A percentile compares a stretch with the other conserved stretches of the same genome.
phyloP scores from a whole-genome alignment of 2,329 filamentous ascomycete genomes.

The Xylariaceae sp. region DNA sequence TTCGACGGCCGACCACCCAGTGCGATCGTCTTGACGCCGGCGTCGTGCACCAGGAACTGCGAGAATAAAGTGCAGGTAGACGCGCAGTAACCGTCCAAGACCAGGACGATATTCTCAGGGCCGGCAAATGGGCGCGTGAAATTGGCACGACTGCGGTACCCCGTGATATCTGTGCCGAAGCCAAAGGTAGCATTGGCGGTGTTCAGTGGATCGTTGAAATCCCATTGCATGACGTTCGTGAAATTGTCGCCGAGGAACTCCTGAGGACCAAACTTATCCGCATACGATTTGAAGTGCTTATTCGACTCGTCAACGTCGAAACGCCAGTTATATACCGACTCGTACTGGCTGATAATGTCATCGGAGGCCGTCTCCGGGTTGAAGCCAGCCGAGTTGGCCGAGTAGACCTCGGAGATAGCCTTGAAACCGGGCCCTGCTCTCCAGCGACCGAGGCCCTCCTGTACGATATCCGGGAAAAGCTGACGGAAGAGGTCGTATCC shows the following conservation, averaged over 20 bases:
- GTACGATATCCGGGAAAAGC: constrained; percentile 46
- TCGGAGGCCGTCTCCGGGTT: constrained; percentile 24
- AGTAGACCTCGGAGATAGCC: constrained; percentile 28
- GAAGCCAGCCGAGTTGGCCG: constrained; percentile 26
- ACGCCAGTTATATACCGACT: constrained; percentile 46
- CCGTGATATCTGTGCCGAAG: constrained; percentile 43
- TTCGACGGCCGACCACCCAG: constrained; percentile 44
- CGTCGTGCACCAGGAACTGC: constrained; percentile 48
- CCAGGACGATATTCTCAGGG: constrained; percentile 51
- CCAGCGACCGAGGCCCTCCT: constrained; percentile 37
- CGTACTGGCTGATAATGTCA: constrained; percentile 38
- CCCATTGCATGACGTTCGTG: constrained; percentile 47
- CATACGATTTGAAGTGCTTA: constrained; percentile 46
- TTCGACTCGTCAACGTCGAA: constrained; percentile 44
- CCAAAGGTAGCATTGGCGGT: constrained; percentile 39
- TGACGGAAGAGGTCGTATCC: constrained; percentile 52
- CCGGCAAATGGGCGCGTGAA: constrained; percentile 47
- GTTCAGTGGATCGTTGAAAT: constrained; percentile 40
- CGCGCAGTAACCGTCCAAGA: constrained; percentile 55
- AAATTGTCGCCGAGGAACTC: constrained; percentile 46
- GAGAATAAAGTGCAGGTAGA: constrained; percentile 54
- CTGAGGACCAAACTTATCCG: constrained; percentile 39
- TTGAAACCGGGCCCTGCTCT: constrained; percentile 37
- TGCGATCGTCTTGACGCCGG: constrained; percentile 48
- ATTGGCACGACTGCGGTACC: constrained; percentile 43